Base-by-base conservation (phyloP, 1,139 yeast species). In the Suhomyces guaymorum region DNA sequence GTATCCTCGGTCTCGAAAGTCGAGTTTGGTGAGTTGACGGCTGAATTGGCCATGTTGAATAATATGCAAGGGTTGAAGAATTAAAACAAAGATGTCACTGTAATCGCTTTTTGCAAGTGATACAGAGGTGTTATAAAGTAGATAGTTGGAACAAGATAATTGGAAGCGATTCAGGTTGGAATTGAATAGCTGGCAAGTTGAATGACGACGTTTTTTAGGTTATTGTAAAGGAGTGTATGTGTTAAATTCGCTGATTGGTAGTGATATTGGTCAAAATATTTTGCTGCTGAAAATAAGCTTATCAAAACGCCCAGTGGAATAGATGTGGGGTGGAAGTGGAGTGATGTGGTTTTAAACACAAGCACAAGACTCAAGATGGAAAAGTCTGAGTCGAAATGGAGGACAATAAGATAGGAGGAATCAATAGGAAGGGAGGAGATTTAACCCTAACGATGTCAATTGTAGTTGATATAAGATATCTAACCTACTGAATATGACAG, bases 1-100 rank as follows among this genome's bases (percentile, higher is more conserved):
- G 59, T 52, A 28, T 57, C 61, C 28, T 55, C 61, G n/a, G 55
- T 47, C 35, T 54, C 60, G 17, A 47, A 49, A 10, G 52, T 48
- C 14, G 54, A 48, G 32, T 44, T 48, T 12, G 56, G 56, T 13
- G 51, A 47, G 30, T 49, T 48, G 16, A 46, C 50, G 9, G 43
- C 23, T 15, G 51, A 43, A 28, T 46, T 47, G 25, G 46, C 43
- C 51, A 49, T 49, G 27, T 24, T 26, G 24, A 24, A 24, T 19
- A 18, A 32, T 34, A 30, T 40, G 38, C 30, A 36, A 37, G 23
- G 15, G 22, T 19, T 24, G 22, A 31, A 36, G 27, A 32, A 24
- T 30, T 29, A 26, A 33, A 24, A 11, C 20, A 31, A 32, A 39
- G 28, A 28, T 35, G 31, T 35, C 39, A 35, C 28, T 35, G 34